A percentile compares a stretch with the other conserved stretches of the same genome.
Evolutionary conservation across 2,329 filamentous ascomycete species (phyloP).

Genomic region (Aspergillus melleus): DNA sequence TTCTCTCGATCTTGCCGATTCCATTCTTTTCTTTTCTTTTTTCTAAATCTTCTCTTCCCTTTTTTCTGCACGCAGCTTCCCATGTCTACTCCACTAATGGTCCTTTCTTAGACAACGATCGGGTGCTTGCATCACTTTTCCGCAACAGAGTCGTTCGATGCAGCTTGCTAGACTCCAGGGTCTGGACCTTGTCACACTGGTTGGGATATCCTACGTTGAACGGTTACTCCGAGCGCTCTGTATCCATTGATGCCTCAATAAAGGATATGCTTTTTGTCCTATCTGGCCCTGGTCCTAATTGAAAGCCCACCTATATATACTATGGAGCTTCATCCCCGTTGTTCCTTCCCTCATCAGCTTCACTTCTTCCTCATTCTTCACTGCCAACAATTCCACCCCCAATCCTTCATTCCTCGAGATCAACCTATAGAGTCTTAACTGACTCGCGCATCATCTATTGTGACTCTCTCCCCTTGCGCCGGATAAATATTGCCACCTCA

Average conservation of each 20-base stretch:
- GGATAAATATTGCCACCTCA: not conserved
- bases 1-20: not conserved
- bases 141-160: slow-evolving; percentile 15
- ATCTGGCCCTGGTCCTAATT: slow-evolving; percentile 11
- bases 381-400: not conserved
- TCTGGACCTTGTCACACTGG: slow-evolving; percentile 17
- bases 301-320: slow-evolving; percentile 24
- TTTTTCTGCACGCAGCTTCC: slow-evolving; percentile 1
- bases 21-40: slow-evolving; percentile 1
- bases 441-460: slow-evolving; percentile 3
- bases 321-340: slow-evolving; percentile 17
- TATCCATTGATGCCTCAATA: slow-evolving; percentile 13
- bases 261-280: slow-evolving; percentile 6
- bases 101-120: slow-evolving; percentile 16
- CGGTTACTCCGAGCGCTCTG: slow-evolving; percentile 12
- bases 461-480: slow-evolving; percentile 13
- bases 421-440: not conserved
- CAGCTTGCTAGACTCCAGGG: slow-evolving; percentile 15
- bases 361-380: not conserved
- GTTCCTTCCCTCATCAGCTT: slow-evolving; percentile 7
- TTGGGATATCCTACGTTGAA: slow-evolving; percentile 13
- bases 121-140: slow-evolving; percentile 19
- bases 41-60: not conserved
- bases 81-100: slow-evolving; percentile 8
- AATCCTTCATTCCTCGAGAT: not conserved